Conservation (phyloP, 192 early-diverging fungal genomes). For the Backusella australiensis region DNA sequence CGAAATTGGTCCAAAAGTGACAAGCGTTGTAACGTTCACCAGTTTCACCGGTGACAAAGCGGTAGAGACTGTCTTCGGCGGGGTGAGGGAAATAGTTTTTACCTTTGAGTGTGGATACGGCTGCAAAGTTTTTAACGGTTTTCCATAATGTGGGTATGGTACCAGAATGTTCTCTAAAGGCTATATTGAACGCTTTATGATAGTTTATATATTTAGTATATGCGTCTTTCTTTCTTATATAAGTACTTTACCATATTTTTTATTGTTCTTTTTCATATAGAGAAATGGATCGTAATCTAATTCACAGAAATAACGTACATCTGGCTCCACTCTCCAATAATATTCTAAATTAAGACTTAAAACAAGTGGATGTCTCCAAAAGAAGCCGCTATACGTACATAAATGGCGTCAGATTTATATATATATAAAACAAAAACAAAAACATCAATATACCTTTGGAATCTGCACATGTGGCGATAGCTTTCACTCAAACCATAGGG, state of each 20-base stretch:
- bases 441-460: constrained; percentile 19
- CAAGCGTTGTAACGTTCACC: constrained; percentile 57
- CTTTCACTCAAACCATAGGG: constrained; percentile 69
- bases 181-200: constrained; percentile 62
- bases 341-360: constrained; percentile 50
- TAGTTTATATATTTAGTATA: not conserved
- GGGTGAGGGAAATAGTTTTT: constrained; percentile 35
- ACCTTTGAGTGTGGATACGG: constrained; percentile 12
- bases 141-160: constrained; percentile 76
- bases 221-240: not conserved
- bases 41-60: constrained; percentile 51
- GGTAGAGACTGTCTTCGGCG: constrained; percentile 33
- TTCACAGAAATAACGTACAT: constrained; percentile 54
- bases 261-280: constrained; percentile 44
- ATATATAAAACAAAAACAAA: not conserved
- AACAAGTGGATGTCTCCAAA: constrained; percentile 51
- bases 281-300: constrained; percentile 57
- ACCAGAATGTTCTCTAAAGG: constrained; percentile 63
- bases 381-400: constrained; percentile 34
- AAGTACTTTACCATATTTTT: constrained; percentile 34
- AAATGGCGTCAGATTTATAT: not conserved
- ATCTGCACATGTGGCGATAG: constrained; percentile 90
- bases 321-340: constrained; percentile 62
- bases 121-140: constrained; percentile 48
- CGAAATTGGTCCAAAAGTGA: constrained; percentile 87